phyloP scores from a whole-genome alignment of 2,329 filamentous ascomycete genomes.

The Talaromyces sp. region DNA sequence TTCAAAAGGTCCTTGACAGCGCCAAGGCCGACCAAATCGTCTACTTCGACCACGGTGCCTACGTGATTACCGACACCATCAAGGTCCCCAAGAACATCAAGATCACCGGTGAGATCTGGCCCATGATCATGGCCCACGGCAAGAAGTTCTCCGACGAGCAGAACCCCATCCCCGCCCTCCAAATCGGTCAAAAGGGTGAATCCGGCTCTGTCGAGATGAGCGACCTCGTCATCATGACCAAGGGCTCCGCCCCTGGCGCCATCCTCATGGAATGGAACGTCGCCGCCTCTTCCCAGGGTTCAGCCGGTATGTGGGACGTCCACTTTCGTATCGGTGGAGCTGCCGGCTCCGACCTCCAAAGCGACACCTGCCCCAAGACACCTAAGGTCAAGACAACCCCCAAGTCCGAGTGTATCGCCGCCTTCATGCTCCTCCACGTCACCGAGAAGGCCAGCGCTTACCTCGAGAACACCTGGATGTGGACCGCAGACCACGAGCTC shows the following conservation, averaged over 20 bases:
- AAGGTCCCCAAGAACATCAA: slow-evolving; percentile 72
- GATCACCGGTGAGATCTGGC: slow-evolving; percentile 91
- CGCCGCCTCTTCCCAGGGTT: slow-evolving; percentile 63
- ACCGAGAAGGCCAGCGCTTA: slow-evolving; percentile 66
- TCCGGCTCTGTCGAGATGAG: slow-evolving; percentile 81
- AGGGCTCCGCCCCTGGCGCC: slow-evolving; percentile 80
- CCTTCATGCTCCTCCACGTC: slow-evolving; percentile 66
- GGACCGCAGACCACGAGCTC: slow-evolving; percentile 89
- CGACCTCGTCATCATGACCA: slow-evolving; percentile 82
- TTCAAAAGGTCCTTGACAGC: slow-evolving; percentile 76
- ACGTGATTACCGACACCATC: slow-evolving; percentile 63
- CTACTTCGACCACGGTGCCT: slow-evolving; percentile 67
- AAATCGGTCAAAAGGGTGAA: slow-evolving; percentile 77
- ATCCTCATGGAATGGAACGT: slow-evolving; percentile 94
- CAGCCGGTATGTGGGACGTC: slow-evolving; percentile 88
- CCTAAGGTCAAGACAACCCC: slow-evolving; percentile 63
- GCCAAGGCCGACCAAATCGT: slow-evolving; percentile 63
- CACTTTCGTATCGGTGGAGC: slow-evolving; percentile 91
- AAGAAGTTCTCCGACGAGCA: slow-evolving; percentile 70
- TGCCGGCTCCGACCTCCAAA: slow-evolving; percentile 80
- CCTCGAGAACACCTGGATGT: slow-evolving; percentile 88
- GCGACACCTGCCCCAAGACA: slow-evolving; percentile 76
- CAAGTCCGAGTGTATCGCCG: slow-evolving; percentile 70
- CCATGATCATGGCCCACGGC: slow-evolving; percentile 82
- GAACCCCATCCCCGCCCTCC: slow-evolving; percentile 82